A percentile compares a stretch with the other conserved stretches of the same genome.
phyloP scores from a whole-genome alignment of 768 basidiomycete species.

The Serendipita sp. region DNA sequence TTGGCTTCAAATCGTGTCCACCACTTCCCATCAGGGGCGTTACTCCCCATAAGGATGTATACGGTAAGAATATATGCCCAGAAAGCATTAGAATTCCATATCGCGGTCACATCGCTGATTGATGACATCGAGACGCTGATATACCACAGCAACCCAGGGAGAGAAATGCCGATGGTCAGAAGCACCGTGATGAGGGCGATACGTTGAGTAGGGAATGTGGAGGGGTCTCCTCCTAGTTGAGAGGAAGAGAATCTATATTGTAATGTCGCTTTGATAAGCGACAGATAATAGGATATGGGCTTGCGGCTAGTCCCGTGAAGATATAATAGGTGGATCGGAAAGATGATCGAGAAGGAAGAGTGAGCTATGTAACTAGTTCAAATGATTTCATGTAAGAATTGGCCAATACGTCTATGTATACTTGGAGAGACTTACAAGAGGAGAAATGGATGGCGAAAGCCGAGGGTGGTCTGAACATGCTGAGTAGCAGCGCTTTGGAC shows the following conservation, averaged over 20 bases:
- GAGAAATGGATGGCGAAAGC: slow-evolving; percentile 78
- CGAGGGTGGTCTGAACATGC: slow-evolving; percentile 65
- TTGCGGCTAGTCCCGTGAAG: slow-evolving; percentile 36
- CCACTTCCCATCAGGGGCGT: slow-evolving; percentile 18
- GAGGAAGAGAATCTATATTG: slow-evolving; percentile 26
- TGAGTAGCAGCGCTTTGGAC: slow-evolving; percentile 61
- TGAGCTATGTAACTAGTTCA: slow-evolving; percentile 67
- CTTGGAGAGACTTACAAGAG: slow-evolving; percentile 43
- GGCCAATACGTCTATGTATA: slow-evolving; percentile 3
- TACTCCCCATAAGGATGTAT: background rate
- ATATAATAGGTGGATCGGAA: slow-evolving; percentile 66
- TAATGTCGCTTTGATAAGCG: slow-evolving; percentile 28
- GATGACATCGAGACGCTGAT: slow-evolving; percentile 49
- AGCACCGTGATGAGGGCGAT: slow-evolving; percentile 17
- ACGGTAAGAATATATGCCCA: slow-evolving; percentile 83
- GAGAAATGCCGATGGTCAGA: slow-evolving; percentile 42
- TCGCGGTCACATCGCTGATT: slow-evolving; percentile 62
- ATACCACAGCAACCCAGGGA: slow-evolving; percentile 63
- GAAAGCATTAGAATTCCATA: slow-evolving; percentile 85
- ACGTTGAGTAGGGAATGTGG: slow-evolving; percentile 12
- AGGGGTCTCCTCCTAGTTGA: background rate
- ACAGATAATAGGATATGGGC: slow-evolving; percentile 33
- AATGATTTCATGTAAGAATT: too few relatives aligned
- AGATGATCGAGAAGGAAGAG: slow-evolving; percentile 57
- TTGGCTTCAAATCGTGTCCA: slow-evolving; percentile 44